Evolutionary conservation across 73 alveolate species (phyloP), one percentile per base, ranked within the genome.

Genomic region (Blepharisma stoltei): DNA sequence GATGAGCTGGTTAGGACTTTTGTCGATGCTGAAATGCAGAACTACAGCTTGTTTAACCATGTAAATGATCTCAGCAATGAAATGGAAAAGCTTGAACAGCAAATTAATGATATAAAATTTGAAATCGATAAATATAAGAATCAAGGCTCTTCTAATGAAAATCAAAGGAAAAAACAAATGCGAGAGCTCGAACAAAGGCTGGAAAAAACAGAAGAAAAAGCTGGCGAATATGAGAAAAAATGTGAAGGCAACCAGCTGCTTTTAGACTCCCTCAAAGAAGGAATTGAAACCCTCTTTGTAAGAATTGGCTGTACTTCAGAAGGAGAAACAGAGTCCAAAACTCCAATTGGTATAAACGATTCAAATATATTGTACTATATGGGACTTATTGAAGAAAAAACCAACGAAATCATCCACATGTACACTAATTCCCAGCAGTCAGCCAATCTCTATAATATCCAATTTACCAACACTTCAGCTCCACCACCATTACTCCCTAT

Each of bases 11-110:
- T 89, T 60, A 88, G 82, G 55, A 90, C 90, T 45, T 93, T 93
- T 70, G 92, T 93, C 25, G 90, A 93, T 44, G 95, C 97, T 76
- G 98, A 93, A 70, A 95, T 90, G 68, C 78, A 92, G 71, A 93
- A 90, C 60, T 93, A 88, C 77, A 80, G 95, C 0, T 84, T 93
- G n/a, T 87, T 86, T 43, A 84, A 87, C 25, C 86, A 86, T 54
- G 98, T 93, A 5, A 90, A 90, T 54, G 95, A 90, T 49, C 81
- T 93, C 43, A 84, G 91, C 8, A 48, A 84, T 43, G 96, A 93
- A 55, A 84, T 90, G 45, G 97, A 93, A 70, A 54, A 88, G 43
- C 81, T 90, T 7, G 91, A 90, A 32, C 82, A 76, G 18, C 80
- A 90, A 53, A 93, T 90, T 38, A 55, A 76, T 18, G 91, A 85